These are phyloP conservation scores for Salvia rosmarinus DNA, from an alignment of 257 asterid species.

Conservation along the genomic window DNA sequence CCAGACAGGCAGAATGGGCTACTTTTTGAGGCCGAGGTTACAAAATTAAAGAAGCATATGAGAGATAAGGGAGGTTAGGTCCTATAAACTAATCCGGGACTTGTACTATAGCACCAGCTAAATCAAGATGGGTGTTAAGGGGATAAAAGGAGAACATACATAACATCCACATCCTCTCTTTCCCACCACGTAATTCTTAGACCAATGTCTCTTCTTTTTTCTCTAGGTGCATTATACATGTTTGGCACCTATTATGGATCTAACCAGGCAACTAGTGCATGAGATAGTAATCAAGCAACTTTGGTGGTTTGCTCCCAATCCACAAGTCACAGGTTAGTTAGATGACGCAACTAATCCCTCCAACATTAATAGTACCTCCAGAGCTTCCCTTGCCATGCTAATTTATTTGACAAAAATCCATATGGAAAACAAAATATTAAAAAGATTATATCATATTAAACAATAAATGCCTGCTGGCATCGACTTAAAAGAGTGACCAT, in stretches of 20 bases:
- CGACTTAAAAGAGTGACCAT: constrained; percentile 9
- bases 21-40: not conserved
- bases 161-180: not conserved
- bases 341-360: not conserved
- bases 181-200: not conserved
- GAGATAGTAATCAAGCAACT: constrained; percentile 4
- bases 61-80: not conserved
- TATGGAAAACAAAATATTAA: not conserved
- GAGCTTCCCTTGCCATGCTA: constrained; percentile 6
- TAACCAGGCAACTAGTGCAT: constrained; percentile 7
- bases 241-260: not conserved
- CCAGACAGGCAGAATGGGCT: not conserved
- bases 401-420: not conserved
- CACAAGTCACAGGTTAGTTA: not conserved
- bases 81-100: not conserved
- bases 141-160: not conserved
- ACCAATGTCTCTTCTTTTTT: not conserved
- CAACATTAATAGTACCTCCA: not conserved
- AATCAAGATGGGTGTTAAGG: constrained; percentile 12
- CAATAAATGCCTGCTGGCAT: not conserved
- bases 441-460: constrained; percentile 17
- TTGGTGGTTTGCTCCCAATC: not conserved
- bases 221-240: not conserved
- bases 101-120: not conserved
- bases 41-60: not conserved